Base-by-base conservation (phyloP, 768 basidiomycete genomes). In the Amanita rimosa region DNA sequence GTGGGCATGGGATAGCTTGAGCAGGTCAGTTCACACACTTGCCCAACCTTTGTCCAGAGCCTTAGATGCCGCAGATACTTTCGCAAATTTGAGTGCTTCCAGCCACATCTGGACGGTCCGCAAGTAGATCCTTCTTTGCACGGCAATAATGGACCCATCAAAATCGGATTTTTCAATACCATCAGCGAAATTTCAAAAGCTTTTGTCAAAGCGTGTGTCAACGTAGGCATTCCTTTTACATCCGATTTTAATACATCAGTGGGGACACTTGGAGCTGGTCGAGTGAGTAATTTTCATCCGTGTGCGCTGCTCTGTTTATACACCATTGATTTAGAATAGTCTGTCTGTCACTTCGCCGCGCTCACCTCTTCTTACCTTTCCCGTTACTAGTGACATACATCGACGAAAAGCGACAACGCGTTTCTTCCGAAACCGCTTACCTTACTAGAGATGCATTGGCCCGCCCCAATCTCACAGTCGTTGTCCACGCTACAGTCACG, bases 351-450 rank as follows among this genome's bases (percentile, higher is more conserved):
- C 21, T 22, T 6, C 24, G 7, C n/a, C 31, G 13, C 29, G 14
- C 17, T 24, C 14, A 10, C 3, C 14, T 13, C 16, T 31, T n/a
- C 38, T 40, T 17, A 37, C 19, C n/a, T 13, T n/a, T 29, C 8
- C 17, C 7, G 10, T 44, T 19, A 41, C n/a, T 52, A 85, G 83
- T 83, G 77, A 83, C 81, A 0, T 85, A 78, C 54, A 72, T 84
- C 40, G 70, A 79, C 51, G 53, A 67, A 22, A 65, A 58, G 1
- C 66, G 72, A 6, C 63, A 63, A 39, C 73, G 83, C 0, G 77
- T 78, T 2, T 75, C 81, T 4, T 67, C 77, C 1, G 79, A 85
- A 55, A 60, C 72, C 0, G 79, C 81, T 1, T 85, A 84, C 56
- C 68, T 85, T 29, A 81, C 83, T 0, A 61, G 68, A 0, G 67